These are phyloP conservation scores for Macrolepiota dolichaula DNA, from an alignment of 768 basidiomycete genomes.

Conservation along the genomic window DNA sequence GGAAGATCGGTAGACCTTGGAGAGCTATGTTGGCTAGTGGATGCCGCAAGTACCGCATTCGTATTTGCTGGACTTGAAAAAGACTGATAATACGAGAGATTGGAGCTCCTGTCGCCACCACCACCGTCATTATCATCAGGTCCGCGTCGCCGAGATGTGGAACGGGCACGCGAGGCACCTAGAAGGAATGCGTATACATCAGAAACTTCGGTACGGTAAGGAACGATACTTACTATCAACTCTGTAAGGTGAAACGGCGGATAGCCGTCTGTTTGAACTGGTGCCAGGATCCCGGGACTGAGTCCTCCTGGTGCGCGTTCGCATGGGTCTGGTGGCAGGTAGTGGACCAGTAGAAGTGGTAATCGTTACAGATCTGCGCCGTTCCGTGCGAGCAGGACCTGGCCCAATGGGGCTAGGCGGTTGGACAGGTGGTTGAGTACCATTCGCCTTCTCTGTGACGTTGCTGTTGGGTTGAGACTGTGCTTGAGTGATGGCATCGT, in stretches of 20 bases:
- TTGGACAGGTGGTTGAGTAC: conserved; percentile 18
- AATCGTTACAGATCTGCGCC: conserved; percentile 56
- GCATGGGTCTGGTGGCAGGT: conserved; percentile 39
- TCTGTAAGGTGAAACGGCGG: conserved; percentile 61
- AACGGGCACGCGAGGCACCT: conserved; percentile 66
- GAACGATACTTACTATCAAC: conserved; percentile 52
- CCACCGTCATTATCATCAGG: conserved; percentile 58
- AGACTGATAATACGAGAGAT: conserved; percentile 46
- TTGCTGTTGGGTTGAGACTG: conserved; percentile 16
- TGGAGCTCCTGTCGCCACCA: conserved; percentile 38
- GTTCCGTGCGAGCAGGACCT: conserved; percentile 39
- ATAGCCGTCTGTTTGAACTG: conserved; percentile 46
- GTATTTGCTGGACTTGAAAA: conserved; percentile 52
- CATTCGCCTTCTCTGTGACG: conserved; percentile 19
- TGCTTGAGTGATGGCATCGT: conserved; percentile 55
- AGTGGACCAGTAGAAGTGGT: conserved; percentile 34
- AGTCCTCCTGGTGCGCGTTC: conserved; percentile 51
- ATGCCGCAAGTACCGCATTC: conserved; percentile 17
- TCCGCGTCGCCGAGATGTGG: conserved; percentile 71
- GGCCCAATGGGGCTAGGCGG: conserved; percentile 16
- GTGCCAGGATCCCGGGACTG: conserved; percentile 56
- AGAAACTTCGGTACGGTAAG: background rate
- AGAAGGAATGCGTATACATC: conserved; percentile 1
- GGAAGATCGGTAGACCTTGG: conserved; percentile 71
- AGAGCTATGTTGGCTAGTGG: conserved; percentile 67